Evolutionary conservation across 2,329 filamentous ascomycete genomes (phyloP), one percentile per base, ranked within the genome.

Genomic region (Trichoderma koningiopsis): DNA sequence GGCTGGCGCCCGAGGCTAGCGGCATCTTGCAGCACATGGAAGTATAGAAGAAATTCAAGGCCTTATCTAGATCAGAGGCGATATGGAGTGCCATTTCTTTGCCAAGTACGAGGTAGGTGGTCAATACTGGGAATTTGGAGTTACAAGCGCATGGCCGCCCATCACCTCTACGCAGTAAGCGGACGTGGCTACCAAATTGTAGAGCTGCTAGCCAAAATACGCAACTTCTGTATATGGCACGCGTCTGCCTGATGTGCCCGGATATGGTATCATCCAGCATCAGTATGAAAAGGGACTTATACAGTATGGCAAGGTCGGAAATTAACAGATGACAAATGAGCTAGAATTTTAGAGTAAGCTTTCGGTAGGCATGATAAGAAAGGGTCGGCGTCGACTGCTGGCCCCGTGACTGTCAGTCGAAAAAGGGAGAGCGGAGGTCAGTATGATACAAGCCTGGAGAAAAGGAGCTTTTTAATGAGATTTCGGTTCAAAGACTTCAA

Each of bases 11-110:
- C 65, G 65, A 33, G 65, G 43, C 57, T 61, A 68, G 57, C 57
- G 57, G 65, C 65, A 61, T 56, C 61, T 64, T 64, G 61, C 61
- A 64, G 61, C 49, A 49, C 49, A 64, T 53, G 56, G n/a, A 56
- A 53, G 56, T 14, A 10, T 43, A 14, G n/a, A 40, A 37, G 35
- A 64, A 24, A 56, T 13, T 22, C 13, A 49, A 64, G 7, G 22
- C 24, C 31, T 43, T 40, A 37, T 56, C 61, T 29, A n/a, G 24
- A 31, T n/a, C 22, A 11, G 35, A 49, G 19, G 47, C 6, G 24
- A 5, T 49, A 49, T 11, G 43, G 43, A 55, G 33, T 19, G n/a
- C 27, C 16, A 56, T 5, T 16, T n/a, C 8, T n/a, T n/a, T 43
- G 5, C 19, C 7, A 14, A 35, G 40, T 1, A n/a, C n/a, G n/a